Conservation (phyloP, 805 yeast species). For the Jamesozyma lodderae region DNA sequence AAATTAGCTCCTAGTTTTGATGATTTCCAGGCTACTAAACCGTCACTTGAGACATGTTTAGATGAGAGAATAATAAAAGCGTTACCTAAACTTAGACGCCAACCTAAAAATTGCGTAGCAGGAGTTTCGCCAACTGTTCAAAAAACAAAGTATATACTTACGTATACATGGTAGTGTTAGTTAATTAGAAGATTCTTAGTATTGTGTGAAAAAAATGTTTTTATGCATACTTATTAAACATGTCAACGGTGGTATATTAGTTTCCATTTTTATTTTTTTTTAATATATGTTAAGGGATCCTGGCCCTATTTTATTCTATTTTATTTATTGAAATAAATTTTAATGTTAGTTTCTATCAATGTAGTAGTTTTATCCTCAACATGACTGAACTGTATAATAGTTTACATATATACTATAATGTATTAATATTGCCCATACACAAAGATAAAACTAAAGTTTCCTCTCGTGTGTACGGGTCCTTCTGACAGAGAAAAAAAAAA, state of each 20-base stretch:
- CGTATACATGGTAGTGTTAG: no score
- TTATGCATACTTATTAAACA: slow-evolving; percentile 3
- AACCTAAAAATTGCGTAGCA: slow-evolving; percentile 26
- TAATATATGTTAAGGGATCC: no score
- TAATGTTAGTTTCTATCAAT: background rate
- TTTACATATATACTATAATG: no score
- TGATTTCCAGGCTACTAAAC: slow-evolving; percentile 29
- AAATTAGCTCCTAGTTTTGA: slow-evolving; percentile 26
- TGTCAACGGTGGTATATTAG: background rate
- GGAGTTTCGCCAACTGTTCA: slow-evolving; percentile 28
- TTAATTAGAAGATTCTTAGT: background rate
- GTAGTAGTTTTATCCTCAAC: background rate
- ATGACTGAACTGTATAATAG: no score
- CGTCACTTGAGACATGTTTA: slow-evolving; percentile 25
- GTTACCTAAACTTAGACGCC: slow-evolving; percentile 29
- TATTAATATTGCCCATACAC: no score
- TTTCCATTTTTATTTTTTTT: background rate
- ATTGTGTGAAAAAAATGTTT: background rate
- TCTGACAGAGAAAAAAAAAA: no score
- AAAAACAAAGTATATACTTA: background rate
- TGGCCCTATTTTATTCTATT: no score
- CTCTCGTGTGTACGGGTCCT: no score
- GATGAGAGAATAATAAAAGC: slow-evolving; percentile 25
- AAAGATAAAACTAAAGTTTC: no score
- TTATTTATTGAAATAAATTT: no score